Evolutionary conservation across 208 protist species (phyloP).

Genomic region (Leishmania martiniquensis): DNA sequence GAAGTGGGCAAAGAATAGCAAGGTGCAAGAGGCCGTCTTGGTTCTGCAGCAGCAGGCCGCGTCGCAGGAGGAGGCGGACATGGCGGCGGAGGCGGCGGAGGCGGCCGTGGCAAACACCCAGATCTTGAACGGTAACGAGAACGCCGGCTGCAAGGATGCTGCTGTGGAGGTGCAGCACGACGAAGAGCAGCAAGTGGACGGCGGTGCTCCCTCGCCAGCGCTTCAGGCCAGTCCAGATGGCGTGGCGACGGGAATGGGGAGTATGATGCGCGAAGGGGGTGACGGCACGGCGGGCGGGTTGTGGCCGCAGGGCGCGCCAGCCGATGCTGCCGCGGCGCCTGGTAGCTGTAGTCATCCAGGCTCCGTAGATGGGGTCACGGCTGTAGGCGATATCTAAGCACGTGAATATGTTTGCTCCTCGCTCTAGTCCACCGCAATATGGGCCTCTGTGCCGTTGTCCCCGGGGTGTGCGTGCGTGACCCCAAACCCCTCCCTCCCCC

Average conservation of each 20-base stretch:
- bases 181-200: slow-evolving; percentile 30
- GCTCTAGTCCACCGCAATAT: not conserved
- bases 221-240: not conserved
- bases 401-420: not conserved
- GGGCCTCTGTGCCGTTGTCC: not conserved
- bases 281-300: not conserved
- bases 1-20: slow-evolving; percentile 50
- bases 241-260: not conserved
- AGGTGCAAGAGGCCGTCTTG: slow-evolving; percentile 48
- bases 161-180: slow-evolving; percentile 12
- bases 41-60: slow-evolving; percentile 38
- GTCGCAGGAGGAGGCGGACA: slow-evolving; percentile 32
- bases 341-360: not conserved
- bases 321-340: not conserved
- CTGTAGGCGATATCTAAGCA: slow-evolving; percentile 11
- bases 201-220: slow-evolving; percentile 9
- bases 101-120: slow-evolving; percentile 31
- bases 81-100: slow-evolving; percentile 27
- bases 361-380: not conserved
- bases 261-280: not conserved
- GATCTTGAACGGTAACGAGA: slow-evolving; percentile 20
- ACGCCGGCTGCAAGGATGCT: slow-evolving; percentile 7
- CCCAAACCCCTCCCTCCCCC: not conserved
- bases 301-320: not conserved
- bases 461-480: not conserved